Base-by-base conservation (phyloP, 257 asterid genomes). In the Gynochthodes officinalis region DNA sequence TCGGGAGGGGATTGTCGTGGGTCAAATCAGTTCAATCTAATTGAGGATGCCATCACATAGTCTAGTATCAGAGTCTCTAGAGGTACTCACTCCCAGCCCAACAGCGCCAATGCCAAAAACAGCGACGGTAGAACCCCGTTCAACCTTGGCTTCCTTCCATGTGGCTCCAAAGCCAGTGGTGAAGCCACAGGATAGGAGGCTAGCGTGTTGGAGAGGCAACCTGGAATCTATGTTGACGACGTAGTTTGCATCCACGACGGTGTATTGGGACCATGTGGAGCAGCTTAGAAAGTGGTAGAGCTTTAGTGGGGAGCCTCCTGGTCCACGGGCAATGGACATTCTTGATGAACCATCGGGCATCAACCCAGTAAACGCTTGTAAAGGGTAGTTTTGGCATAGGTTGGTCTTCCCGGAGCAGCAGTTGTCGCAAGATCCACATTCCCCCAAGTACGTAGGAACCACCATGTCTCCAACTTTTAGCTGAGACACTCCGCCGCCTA, bases 61-160 rank as follows among this genome's bases (percentile, higher is more conserved):
- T n/a, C n/a, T n/a, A n/a, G n/a, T n/a, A n/a, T n/a, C n/a, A n/a
- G n/a, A n/a, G n/a, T n/a, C n/a, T n/a, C n/a, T n/a, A n/a, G n/a
- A n/a, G n/a, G n/a, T 52, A 27, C 70, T 23, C 28, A 43, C 73
- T 23, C 96, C 95, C 14, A 88, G 85, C 69, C 96, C 96, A 76
- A 88, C 96, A n/a, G 95, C 89, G 18, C 96, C 95, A 59, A 90
- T 90, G 78, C 95, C 92, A 50, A 86, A 73, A 0, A 86, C 90
- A 66, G 96, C 96, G 49, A 90, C 86, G 15, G 83, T 81, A n/a
- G 90, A 82, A 27, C 89, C 95, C 30, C 81, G 80, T 32, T 82
- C 81, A n/a, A 90, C 75, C 11, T 48, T 43, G 48, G 53, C 68
- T 42, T 28, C 50, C 30, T 55, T 70, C 65, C 55, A 54, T 15